A percentile compares a stretch with the other conserved stretches of the same genome.
Conservation (phyloP, 306 rosid species). For the Aeschynomene evenia region DNA sequence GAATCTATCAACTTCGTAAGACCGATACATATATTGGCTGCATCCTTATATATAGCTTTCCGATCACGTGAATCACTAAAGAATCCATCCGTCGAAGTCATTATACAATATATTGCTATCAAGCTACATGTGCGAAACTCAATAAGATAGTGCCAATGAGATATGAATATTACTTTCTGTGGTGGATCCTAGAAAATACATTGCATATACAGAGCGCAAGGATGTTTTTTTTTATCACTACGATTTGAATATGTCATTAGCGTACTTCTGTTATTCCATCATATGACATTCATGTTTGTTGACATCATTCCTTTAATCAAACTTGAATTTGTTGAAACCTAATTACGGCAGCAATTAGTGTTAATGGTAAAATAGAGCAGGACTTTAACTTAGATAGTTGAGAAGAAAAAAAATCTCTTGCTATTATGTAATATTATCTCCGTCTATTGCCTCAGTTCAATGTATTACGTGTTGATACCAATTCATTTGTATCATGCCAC, state of each 20-base stretch:
- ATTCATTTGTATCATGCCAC: neutral
- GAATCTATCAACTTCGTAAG: neutral
- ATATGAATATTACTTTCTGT: neutral
- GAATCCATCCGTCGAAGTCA: slow-evolving; percentile 29
- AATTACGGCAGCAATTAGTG: neutral
- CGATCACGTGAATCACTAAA: slow-evolving; percentile 5
- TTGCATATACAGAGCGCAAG: neutral
- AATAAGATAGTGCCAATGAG: neutral
- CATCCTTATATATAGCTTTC: neutral
- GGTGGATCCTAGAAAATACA: slow-evolving; percentile 12
- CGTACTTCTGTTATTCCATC: neutral
- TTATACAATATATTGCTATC: neutral
- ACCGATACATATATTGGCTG: neutral
- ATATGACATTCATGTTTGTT: neutral
- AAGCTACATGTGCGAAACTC: neutral
- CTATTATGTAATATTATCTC: too few relatives aligned
- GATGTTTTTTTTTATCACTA: neutral
- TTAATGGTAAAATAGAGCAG: too few relatives aligned
- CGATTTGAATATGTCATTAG: neutral
- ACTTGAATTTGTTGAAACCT: neutral
- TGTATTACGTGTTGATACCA: neutral
- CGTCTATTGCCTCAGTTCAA: neutral
- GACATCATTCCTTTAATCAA: neutral
- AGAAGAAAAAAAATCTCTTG: too few relatives aligned
- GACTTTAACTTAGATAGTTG: too few relatives aligned